Evolutionary conservation across 108 stramenopile genomes (phyloP).

Genomic region (Mayamaea pseudoterrestris): DNA sequence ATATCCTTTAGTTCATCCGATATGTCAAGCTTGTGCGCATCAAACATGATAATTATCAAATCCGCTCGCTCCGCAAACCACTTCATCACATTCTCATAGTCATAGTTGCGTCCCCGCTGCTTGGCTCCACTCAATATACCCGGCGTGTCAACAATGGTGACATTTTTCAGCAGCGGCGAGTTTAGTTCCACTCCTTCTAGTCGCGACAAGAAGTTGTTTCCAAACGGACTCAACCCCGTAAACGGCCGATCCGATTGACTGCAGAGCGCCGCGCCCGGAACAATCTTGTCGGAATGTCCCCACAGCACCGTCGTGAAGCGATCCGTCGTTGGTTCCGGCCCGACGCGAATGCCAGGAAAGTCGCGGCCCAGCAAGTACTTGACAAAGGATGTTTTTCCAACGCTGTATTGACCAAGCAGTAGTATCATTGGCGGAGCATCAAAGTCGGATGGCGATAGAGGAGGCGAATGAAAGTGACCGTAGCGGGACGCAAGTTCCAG

Average conservation of each 20-base stretch:
- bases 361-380: constrained; percentile 80
- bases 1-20: constrained; percentile 87
- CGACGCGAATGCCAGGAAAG: constrained; percentile 95
- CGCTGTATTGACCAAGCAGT: constrained; percentile 82
- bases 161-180: constrained; percentile 70
- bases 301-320: constrained; percentile 65
- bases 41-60: constrained; percentile 95
- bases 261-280: constrained; percentile 90
- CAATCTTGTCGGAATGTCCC: constrained; percentile 67
- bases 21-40: constrained; percentile 96
- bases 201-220: constrained; percentile 92
- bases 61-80: constrained; percentile 99
- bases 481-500: constrained; percentile 80
- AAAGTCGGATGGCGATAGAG: constrained; percentile 92
- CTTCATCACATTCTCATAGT: constrained; percentile 88
- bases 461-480: constrained; percentile 96
- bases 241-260: constrained; percentile 88
- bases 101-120: constrained; percentile 89
- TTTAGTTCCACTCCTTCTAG: constrained; percentile 81
- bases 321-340: constrained; percentile 96
- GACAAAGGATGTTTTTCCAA: constrained; percentile 94
- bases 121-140: constrained; percentile 97
- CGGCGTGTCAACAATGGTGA: constrained; percentile 97
- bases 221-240: constrained; percentile 90
- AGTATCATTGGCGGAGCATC: constrained; percentile 96